Conservation (phyloP, 2,329 filamentous ascomycete genomes). For the Fusarium sp. region DNA sequence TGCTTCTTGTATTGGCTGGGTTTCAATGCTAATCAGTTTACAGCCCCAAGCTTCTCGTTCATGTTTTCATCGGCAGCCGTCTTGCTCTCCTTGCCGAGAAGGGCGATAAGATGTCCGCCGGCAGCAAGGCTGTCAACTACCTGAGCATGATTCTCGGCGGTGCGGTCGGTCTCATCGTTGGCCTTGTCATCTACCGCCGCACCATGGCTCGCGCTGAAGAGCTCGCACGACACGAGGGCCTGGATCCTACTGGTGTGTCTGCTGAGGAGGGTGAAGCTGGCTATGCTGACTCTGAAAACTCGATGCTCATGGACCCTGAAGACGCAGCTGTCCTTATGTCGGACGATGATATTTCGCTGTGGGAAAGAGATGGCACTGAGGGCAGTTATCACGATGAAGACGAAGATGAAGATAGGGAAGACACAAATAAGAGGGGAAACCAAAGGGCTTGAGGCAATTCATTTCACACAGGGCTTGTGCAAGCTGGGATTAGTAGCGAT, state of each 20-base stretch:
- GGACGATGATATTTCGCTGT: conserved; percentile 71
- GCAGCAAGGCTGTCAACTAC: conserved; percentile 87
- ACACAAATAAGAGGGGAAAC: conserved; percentile 30
- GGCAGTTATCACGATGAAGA: conserved; percentile 53
- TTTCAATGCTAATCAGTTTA: conserved; percentile 16
- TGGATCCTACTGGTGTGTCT: conserved; percentile 37
- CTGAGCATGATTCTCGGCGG: conserved; percentile 80
- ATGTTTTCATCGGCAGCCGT: conserved; percentile 90
- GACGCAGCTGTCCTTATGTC: conserved; percentile 68
- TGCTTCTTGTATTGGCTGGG: background rate
- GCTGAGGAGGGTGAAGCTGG: conserved; percentile 54
- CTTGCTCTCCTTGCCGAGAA: conserved; percentile 86
- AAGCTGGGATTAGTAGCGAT: conserved; percentile 12
- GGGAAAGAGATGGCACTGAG: conserved; percentile 60
- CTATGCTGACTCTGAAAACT: conserved; percentile 61
- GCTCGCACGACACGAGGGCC: conserved; percentile 63
- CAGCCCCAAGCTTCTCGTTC: conserved; percentile 88
- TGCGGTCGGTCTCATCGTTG: conserved; percentile 79
- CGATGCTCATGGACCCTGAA: conserved; percentile 60
- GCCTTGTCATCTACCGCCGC: conserved; percentile 84
- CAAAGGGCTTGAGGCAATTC: conserved; percentile 4
- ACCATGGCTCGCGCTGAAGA: conserved; percentile 74
- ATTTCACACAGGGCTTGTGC: conserved; percentile 6
- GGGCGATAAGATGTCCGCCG: conserved; percentile 83
- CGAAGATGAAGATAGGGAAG: conserved; percentile 46